Base-by-base conservation (phyloP, 2,329 filamentous ascomycete genomes). In the Sporothrix inflata region DNA sequence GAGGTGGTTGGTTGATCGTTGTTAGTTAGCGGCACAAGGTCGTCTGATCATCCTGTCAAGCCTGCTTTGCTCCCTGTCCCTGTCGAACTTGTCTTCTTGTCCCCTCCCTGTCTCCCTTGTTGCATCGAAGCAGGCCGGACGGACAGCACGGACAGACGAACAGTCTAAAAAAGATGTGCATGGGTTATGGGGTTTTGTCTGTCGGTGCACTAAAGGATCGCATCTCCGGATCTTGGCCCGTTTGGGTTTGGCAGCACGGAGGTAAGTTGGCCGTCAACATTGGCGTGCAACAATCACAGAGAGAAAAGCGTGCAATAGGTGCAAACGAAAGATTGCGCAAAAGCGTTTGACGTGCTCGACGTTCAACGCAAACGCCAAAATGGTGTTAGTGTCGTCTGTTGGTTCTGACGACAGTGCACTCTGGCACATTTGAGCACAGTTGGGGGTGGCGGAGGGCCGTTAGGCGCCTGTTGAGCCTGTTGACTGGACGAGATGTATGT, bases 181-280 rank as follows among this genome's bases (percentile, higher is more conserved):
- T 34, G 30, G 30, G 30, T 19, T 14, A 16, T 19, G 42, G 12
- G 14, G 5, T 47, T 34, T 42, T 14, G 57, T 24, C 34, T 24
- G 57, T 63, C 42, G 57, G 57, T 63, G 57, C 9, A 7, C 57
- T 8, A 42, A 42, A 27, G 61, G 45, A 47, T 68, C 45, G 27
- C 47, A 68, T 68, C 66, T 69, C 45, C 47, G 47, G 42, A 24
- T 69, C 30, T 55, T 53, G 49, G 21, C 66, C 66, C 30, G 38
- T 45, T 65, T 65, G 12, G 40, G 61, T n/a, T 47, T 65, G 61
- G 61, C 14, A 21, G 45, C 40, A 67, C 38, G 27, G 45, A 67
- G 27, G 63, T 49, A 61, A 12, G 61, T 47, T 42, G n/a, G n/a
- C n/a, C n/a, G n/a, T n/a, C n/a, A n/a, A n/a, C n/a, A n/a, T n/a